Percentiles rank a stretch among this genome's conserved stretches.
Evolutionary conservation across 129 eudicot species (phyloP).

Genomic region (Tagetes patula): DNA sequence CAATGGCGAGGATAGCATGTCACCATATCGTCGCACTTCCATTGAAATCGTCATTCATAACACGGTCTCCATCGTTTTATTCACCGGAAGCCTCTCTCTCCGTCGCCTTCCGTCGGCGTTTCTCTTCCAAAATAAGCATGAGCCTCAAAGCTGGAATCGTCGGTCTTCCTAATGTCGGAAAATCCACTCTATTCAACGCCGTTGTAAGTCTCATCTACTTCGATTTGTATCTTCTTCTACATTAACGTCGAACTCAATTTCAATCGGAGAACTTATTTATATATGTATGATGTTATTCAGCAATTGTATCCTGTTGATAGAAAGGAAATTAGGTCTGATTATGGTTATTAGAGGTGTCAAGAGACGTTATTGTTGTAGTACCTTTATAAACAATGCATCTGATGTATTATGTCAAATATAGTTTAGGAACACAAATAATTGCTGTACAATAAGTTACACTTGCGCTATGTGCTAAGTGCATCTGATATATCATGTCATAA

Average conservation of each 20-base stretch:
- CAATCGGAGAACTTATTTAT: background rate
- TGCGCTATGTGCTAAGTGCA: background rate
- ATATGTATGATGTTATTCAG: too few species aligned
- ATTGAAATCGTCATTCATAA: slow-evolving; percentile 40
- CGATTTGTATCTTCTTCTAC: background rate
- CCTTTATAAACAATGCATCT: slow-evolving; percentile 6
- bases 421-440: background rate
- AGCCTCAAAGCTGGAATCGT: slow-evolving; percentile 93
- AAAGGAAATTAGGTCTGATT: background rate
- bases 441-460: background rate
- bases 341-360: slow-evolving; percentile 4
- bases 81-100: slow-evolving; percentile 30
- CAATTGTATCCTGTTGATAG: too few species aligned
- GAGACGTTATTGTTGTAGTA: background rate
- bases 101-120: slow-evolving; percentile 38
- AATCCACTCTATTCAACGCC: slow-evolving; percentile 93
- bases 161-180: slow-evolving; percentile 95
- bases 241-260: background rate
- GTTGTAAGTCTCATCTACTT: slow-evolving; percentile 53
- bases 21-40: slow-evolving; percentile 51
- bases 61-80: slow-evolving; percentile 26
- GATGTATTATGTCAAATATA: background rate
- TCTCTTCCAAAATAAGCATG: slow-evolving; percentile 67
- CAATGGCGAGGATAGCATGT: slow-evolving; percentile 79
- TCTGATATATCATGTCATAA: background rate